Percentiles rank a stretch among this genome's conserved stretches.
These are phyloP conservation scores for Clavispora asparagi DNA, from an alignment of 805 yeast genomes.

Conservation along the genomic window DNA sequence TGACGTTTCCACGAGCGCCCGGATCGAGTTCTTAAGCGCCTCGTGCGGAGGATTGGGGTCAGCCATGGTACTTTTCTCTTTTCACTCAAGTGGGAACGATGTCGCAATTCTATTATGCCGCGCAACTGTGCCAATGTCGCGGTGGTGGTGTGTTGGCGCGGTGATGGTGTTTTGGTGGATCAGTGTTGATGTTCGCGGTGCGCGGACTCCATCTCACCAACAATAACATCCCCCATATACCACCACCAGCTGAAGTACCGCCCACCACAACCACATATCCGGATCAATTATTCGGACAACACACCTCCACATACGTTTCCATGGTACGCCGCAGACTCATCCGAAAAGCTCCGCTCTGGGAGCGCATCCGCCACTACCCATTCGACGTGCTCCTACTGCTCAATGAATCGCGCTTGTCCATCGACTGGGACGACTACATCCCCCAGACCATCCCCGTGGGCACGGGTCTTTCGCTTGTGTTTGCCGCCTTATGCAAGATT, in stretches of 20 bases:
- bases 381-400: constrained; percentile 31
- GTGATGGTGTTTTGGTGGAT: background rate
- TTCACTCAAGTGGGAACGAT: too few relatives aligned
- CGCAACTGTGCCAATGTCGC: too few relatives aligned
- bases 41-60: background rate
- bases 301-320: too few relatives aligned
- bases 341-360: constrained; percentile 25
- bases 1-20: constrained; percentile 5
- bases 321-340: constrained; percentile 15
- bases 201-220: background rate
- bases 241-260: background rate
- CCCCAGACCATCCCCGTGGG: constrained; percentile 30
- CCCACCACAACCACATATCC: too few relatives aligned
- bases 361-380: constrained; percentile 30
- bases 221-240: background rate
- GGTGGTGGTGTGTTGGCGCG: too few relatives aligned
- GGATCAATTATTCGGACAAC: too few relatives aligned
- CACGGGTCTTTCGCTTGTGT: constrained; percentile 13
- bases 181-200: constrained; percentile 1
- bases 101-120: too few relatives aligned
- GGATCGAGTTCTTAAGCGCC: constrained; percentile 5
- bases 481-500: constrained; percentile 18
- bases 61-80: too few relatives aligned
- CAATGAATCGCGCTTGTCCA: constrained; percentile 32
- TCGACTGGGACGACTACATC: constrained; percentile 39